Base-by-base conservation (phyloP, 257 asterid species). In the Schizonepeta tenuifolia region DNA sequence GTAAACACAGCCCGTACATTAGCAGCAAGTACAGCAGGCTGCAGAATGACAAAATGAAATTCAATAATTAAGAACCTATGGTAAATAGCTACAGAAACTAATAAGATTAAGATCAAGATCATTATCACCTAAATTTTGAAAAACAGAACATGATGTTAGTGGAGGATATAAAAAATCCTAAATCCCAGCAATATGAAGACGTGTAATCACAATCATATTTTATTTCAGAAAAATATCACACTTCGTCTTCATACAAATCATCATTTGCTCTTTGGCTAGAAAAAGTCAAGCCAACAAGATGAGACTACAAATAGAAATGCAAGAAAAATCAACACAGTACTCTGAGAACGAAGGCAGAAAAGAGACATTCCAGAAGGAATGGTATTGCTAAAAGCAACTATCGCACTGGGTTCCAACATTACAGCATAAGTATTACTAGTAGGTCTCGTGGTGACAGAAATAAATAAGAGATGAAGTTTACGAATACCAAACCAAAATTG, bases 11-110 rank as follows among this genome's bases (percentile, higher is more conserved):
- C 92, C 81, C 95, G 85, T 21, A 90, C 96, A 75, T 88, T 83
- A 65, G 96, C 89, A 66, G 97, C 97, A 83, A 91, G 87, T 26
- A 90, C 69, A 28, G 90, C 93, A 79, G 99, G 97, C 99, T 92
- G 91, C 80, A 83, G 50, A 72, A 81, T 9, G 54, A 72, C 59
- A 55, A 78, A 75, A 65, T 26, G 59, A 73, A 36, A 69, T 44
- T 56, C 51, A 69, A 58, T 61, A 57, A 80, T 77, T 43, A 65
- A 56, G 57, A 78, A 54, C 18, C 66, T 70, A 35, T 10, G 9
- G 26, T 20, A 64, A 64, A 6, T 4, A 70, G 24, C 49, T 18
- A 77, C 68, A 46, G 40, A 57, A 31, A 46, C 38, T 46, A 69
- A 76, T 17, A 18, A 56, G 11, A 61, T 54, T 40, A 62, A 54